These are phyloP conservation scores for Gossypium mustelinum DNA, from an alignment of 345 rosid species.

Conservation along the genomic window DNA sequence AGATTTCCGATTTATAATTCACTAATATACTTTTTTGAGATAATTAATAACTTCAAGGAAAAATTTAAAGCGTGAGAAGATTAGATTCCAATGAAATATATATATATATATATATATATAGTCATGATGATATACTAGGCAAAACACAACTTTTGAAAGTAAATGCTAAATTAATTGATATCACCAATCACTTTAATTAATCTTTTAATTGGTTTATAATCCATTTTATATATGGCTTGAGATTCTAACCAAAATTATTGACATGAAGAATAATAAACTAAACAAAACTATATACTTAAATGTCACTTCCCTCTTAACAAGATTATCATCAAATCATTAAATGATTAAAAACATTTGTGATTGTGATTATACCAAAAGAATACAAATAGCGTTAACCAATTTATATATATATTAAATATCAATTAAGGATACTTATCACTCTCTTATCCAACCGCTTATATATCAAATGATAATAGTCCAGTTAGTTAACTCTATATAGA, in stretches of 20 bases:
- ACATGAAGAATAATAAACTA: not conserved
- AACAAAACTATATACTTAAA: not conserved
- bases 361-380: too few species aligned
- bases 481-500: too few species aligned
- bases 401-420: too few species aligned
- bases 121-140: not conserved
- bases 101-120: not conserved
- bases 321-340: too few species aligned
- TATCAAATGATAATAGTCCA: too few species aligned
- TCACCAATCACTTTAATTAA: not conserved
- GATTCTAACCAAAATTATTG: not conserved
- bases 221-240: not conserved
- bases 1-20: not conserved
- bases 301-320: too few species aligned
- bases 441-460: too few species aligned
- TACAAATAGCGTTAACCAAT: too few species aligned
- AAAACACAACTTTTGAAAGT: not conserved
- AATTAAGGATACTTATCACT: too few species aligned
- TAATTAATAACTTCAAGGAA: not conserved
- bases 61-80: not conserved
- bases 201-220: not conserved
- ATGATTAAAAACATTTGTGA: too few species aligned
- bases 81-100: not conserved
- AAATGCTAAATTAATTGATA: not conserved
- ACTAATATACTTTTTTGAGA: not conserved